These are phyloP conservation scores for Arctium lappa DNA, from an alignment of 129 eudicot genomes.

Conservation along the genomic window DNA sequence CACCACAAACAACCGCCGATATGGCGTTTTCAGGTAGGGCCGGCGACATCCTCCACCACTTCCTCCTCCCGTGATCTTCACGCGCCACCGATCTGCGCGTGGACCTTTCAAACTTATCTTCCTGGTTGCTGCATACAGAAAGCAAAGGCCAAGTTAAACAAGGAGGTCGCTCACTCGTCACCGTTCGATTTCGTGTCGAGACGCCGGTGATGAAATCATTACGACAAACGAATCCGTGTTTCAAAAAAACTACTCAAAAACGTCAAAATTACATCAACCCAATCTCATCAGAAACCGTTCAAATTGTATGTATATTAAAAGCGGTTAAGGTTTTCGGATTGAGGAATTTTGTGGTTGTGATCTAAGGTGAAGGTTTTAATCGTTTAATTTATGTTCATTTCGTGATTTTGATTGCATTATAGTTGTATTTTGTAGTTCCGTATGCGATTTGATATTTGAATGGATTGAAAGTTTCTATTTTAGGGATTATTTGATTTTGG, in stretches of 20 bases:
- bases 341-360: neutral
- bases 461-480: neutral
- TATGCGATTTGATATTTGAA: constrained; percentile 9
- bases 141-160: constrained; percentile 33
- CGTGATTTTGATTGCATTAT: constrained; percentile 5
- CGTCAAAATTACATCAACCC: neutral
- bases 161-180: constrained; percentile 19
- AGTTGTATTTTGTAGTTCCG: neutral
- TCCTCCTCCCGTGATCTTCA: neutral
- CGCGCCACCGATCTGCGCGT: constrained; percentile 22
- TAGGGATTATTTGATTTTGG: neutral
- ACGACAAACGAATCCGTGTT: constrained; percentile 1
- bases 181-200: constrained; percentile 2
- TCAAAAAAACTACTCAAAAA: constrained; percentile 1
- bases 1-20: neutral
- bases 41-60: constrained; percentile 20
- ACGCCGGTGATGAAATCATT: constrained; percentile 5
- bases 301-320: neutral
- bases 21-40: neutral
- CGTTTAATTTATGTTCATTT: neutral
- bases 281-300: constrained; percentile 1
- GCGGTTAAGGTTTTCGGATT: constrained; percentile 2
- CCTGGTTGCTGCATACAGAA: constrained; percentile 26
- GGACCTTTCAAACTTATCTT: neutral
- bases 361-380: constrained; percentile 16